Percentiles rank a stretch among this genome's conserved stretches.
Conservation (phyloP, 2,329 filamentous ascomycete genomes). For the Paramyrothecium sp. region DNA sequence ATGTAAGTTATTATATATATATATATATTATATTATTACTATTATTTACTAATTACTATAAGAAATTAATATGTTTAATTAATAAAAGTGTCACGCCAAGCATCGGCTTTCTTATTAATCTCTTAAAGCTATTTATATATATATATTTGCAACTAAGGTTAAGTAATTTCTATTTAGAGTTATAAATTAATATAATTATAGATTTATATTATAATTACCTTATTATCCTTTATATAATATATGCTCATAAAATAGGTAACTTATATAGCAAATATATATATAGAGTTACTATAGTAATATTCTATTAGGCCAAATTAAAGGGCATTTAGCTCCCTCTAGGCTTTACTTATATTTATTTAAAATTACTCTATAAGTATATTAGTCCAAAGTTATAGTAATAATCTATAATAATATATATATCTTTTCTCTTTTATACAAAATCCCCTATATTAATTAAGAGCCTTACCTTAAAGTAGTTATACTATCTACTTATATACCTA, state of each 20-base stretch:
- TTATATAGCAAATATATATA: no score
- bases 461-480: slow-evolving; percentile 20
- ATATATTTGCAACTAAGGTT: slow-evolving; percentile 1
- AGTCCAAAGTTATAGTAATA: no score
- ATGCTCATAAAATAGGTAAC: slow-evolving; percentile 15
- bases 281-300: slow-evolving; percentile 10
- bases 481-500: slow-evolving; percentile 22
- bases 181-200: no score
- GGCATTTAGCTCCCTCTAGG: not conserved
- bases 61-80: no score
- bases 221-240: not conserved
- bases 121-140: slow-evolving; percentile 8
- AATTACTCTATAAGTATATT: no score
- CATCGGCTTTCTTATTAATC: not conserved
- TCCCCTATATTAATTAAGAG: no score
- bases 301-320: not conserved
- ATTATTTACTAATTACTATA: no score
- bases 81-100: not conserved
- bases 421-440: slow-evolving; percentile 16
- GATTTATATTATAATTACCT: no score
- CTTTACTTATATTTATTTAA: no score
- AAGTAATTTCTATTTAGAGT: slow-evolving; percentile 15
- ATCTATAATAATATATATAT: no score
- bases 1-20: no score
- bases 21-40: no score